Base-by-base conservation (phyloP, 768 basidiomycete genomes). In the Lentinula guzmanii region DNA sequence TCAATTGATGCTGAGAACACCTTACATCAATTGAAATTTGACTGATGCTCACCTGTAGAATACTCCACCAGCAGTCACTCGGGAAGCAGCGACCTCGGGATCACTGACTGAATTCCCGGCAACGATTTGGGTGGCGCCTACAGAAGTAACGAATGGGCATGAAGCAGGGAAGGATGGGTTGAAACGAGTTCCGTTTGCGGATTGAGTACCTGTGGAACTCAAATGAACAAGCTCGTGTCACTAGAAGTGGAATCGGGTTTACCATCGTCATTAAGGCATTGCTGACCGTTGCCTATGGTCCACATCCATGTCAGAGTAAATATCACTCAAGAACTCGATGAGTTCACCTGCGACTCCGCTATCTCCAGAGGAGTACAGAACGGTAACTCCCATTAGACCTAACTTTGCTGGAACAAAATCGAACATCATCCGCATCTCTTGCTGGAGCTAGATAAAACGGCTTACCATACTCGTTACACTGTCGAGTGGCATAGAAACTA, bases 111-210 rank as follows among this genome's bases (percentile, higher is more conserved):
- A 77, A 11, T 76, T 73, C 15, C 75, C 75, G 1, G 74, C 73
- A 33, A 73, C 75, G 57, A 83, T 61, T 59, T 83, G 82, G 4
- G 82, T 84, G 0, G 77, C 79, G 8, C 82, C 82, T 43, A 84
- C 78, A 10, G 82, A 75, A 28, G 82, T 82, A 33, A 83, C 68
- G 56, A 75, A 82, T 1, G 82, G 81, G 62, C 82, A 83, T 0
- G 78, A 75, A 0, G 68, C 69, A 74, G 63, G 64, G 52, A 70
- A 70, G 21, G 53, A 45, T 11, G 70, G 70, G 60, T 66, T 70
- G 64, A 71, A 71, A 31, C 62, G 64, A 9, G 58, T 67, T 8
- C 70, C 70, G 48, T 63, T 60, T 5, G 34, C 48, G 24, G 51
- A 54, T 10, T 62, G 63, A 55, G 63, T 57, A 35, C 63, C 66